phyloP scores from a whole-genome alignment of 805 yeast genomes.

The Candida sakaeoensis region DNA sequence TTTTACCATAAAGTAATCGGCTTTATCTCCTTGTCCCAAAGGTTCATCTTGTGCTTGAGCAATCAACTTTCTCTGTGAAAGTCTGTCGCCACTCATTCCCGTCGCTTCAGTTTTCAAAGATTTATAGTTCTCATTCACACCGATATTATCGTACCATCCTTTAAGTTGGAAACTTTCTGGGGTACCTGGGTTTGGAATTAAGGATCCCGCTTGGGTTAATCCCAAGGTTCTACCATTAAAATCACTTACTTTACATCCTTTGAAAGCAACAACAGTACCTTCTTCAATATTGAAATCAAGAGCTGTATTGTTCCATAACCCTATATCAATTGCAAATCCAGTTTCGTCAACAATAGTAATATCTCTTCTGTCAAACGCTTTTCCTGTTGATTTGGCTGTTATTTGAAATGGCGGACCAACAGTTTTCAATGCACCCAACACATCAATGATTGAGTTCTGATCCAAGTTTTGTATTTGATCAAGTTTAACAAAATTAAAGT shows the following conservation, averaged over 20 bases:
- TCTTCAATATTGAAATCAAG: slow-evolving; percentile 66
- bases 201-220: slow-evolving; percentile 71
- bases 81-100: slow-evolving; percentile 31
- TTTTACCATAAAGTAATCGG: slow-evolving; percentile 73
- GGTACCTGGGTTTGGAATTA: slow-evolving; percentile 80
- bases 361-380: slow-evolving; percentile 90
- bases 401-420: slow-evolving; percentile 75
- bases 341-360: slow-evolving; percentile 82
- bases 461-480: slow-evolving; percentile 64
- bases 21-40: slow-evolving; percentile 70
- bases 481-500: slow-evolving; percentile 71
- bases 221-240: slow-evolving; percentile 84
- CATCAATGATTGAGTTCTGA: slow-evolving; percentile 73
- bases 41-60: slow-evolving; percentile 56
- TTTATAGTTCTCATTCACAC: slow-evolving; percentile 58
- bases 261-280: slow-evolving; percentile 86
- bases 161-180: slow-evolving; percentile 83
- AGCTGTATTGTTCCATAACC: slow-evolving; percentile 90
- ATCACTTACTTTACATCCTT: slow-evolving; percentile 86
- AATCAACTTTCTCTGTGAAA: slow-evolving; percentile 62
- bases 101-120: slow-evolving; percentile 51
- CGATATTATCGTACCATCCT: slow-evolving; percentile 92
- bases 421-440: slow-evolving; percentile 78
- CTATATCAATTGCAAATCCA: slow-evolving; percentile 68
- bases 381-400: slow-evolving; percentile 82